These are phyloP conservation scores for Hygrophorus russula DNA, from an alignment of 768 basidiomycete species.

Conservation along the genomic window DNA sequence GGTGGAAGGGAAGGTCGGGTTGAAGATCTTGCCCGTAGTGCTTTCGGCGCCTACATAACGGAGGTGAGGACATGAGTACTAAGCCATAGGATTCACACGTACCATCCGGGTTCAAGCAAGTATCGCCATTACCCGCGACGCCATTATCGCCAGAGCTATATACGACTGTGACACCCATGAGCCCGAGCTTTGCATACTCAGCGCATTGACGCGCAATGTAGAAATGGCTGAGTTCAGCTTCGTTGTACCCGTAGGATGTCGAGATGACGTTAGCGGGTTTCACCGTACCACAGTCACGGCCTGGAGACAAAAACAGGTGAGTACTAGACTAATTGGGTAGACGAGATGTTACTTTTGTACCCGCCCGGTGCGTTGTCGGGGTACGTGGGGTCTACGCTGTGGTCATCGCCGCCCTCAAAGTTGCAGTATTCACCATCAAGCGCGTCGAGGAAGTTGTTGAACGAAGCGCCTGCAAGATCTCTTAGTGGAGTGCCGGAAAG, in stretches of 20 bases:
- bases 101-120: conserved; percentile 35
- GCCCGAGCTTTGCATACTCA: conserved; percentile 45
- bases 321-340: neutral
- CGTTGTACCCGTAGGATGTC: conserved; percentile 32
- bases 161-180: conserved; percentile 46
- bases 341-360: conserved; percentile 11
- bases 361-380: conserved; percentile 19
- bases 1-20: conserved; percentile 21
- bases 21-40: conserved; percentile 18
- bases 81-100: neutral
- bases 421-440: conserved; percentile 34
- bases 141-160: conserved; percentile 54
- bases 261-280: conserved; percentile 32
- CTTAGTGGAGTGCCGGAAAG: neutral
- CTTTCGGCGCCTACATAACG: conserved; percentile 1
- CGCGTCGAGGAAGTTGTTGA: conserved; percentile 38
- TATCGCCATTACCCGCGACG: conserved; percentile 28
- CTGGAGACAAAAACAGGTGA: conserved; percentile 8
- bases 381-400: conserved; percentile 22
- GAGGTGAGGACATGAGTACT: neutral
- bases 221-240: conserved; percentile 24
- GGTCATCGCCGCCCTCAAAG: conserved; percentile 32
- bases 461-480: conserved; percentile 24
- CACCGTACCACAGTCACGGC: conserved; percentile 27
- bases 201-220: conserved; percentile 35